Percentiles rank a stretch among this genome's conserved stretches.
These are phyloP conservation scores for Debaryomyces sp. DNA, from an alignment of 1,139 yeast species.

Conservation along the genomic window DNA sequence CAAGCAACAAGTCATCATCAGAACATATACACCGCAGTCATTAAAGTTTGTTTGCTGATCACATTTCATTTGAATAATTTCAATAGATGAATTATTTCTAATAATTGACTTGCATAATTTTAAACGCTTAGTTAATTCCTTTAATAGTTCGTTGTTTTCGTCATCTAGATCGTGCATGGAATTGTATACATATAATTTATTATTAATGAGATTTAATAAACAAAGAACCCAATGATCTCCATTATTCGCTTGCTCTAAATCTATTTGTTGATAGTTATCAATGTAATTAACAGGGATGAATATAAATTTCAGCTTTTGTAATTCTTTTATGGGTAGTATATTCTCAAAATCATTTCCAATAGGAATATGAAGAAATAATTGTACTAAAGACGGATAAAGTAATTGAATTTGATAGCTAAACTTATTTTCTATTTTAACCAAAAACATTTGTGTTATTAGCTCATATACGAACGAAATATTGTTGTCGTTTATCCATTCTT, in stretches of 20 bases:
- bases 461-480: conserved; percentile 67
- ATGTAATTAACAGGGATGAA: conserved; percentile 46
- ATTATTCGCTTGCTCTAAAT: conserved; percentile 34
- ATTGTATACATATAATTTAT: conserved; percentile 39
- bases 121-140: conserved; percentile 27
- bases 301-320: conserved; percentile 35
- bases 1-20: conserved; percentile 44
- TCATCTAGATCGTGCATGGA: conserved; percentile 34
- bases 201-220: conserved; percentile 33
- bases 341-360: conserved; percentile 26
- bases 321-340: conserved; percentile 35
- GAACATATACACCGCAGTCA: conserved; percentile 48
- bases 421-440: conserved; percentile 12
- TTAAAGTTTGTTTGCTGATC: conserved; percentile 50
- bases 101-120: conserved; percentile 24
- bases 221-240: conserved; percentile 53
- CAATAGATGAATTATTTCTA: conserved; percentile 20
- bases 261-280: conserved; percentile 30
- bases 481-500: conserved; percentile 77
- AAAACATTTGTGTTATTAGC: conserved; percentile 35
- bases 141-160: conserved; percentile 23
- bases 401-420: conserved; percentile 33
- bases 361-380: conserved; percentile 43
- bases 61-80: conserved; percentile 32
- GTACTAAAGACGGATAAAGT: conserved; percentile 43